Conservation (phyloP, 1,139 yeast species). For the Geotrichum carabidarum region DNA sequence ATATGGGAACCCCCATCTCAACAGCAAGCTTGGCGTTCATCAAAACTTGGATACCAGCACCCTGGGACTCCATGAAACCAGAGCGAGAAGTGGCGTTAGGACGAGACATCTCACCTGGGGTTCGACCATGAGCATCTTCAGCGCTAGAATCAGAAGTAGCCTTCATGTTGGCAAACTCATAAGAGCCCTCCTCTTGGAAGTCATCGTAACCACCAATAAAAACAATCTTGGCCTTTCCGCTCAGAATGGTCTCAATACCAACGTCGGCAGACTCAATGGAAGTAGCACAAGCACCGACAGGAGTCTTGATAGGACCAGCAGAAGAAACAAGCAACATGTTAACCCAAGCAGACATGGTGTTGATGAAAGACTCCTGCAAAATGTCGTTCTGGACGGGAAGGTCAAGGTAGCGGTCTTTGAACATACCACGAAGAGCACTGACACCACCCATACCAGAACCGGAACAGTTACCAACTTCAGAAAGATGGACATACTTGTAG, state of each 20-base stretch:
- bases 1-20: slow-evolving; percentile 98
- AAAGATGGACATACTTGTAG: slow-evolving; percentile 94
- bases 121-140: slow-evolving; percentile 92
- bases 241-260: slow-evolving; percentile 87
- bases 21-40: slow-evolving; percentile 94
- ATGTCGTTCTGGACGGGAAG: slow-evolving; percentile 94
- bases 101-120: slow-evolving; percentile 97
- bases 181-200: slow-evolving; percentile 98
- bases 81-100: slow-evolving; percentile 94
- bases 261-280: slow-evolving; percentile 95
- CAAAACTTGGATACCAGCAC: slow-evolving; percentile 95
- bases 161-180: slow-evolving; percentile 97
- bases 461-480: slow-evolving; percentile 98
- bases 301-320: slow-evolving; percentile 98
- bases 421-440: slow-evolving; percentile 93
- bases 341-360: slow-evolving; percentile 99
- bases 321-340: slow-evolving; percentile 94
- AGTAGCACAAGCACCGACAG: slow-evolving; percentile 99
- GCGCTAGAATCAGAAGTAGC: slow-evolving; percentile 88
- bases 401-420: slow-evolving; percentile 87
- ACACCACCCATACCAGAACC: slow-evolving; percentile 99
- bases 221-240: slow-evolving; percentile 93
- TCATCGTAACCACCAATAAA: slow-evolving; percentile 99
- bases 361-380: slow-evolving; percentile 94
- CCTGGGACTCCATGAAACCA: slow-evolving; percentile 99